These are phyloP conservation scores for Nemania abortiva DNA, from an alignment of 2,329 filamentous ascomycete genomes.

Conservation along the genomic window DNA sequence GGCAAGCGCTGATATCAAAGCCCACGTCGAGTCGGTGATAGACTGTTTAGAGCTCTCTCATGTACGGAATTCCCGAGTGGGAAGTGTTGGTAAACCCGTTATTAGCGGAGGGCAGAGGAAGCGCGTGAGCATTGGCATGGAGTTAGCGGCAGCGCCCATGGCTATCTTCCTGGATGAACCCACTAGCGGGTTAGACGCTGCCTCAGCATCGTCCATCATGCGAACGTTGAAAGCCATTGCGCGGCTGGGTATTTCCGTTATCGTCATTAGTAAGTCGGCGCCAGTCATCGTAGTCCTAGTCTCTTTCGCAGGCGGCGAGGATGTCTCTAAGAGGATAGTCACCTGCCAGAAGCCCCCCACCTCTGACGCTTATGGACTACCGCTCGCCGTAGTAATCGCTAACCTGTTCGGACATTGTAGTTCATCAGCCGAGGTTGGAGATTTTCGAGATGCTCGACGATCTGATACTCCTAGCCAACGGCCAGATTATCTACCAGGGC, in stretches of 20 bases:
- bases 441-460: conserved; percentile 70
- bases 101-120: conserved; percentile 70
- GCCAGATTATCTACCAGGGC: conserved; percentile 67
- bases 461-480: conserved; percentile 66
- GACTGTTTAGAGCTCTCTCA: conserved; percentile 66
- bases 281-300: background rate
- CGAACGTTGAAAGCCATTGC: conserved; percentile 65
- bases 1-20: conserved; percentile 61
- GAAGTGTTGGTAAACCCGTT: conserved; percentile 62
- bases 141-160: conserved; percentile 68
- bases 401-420: conserved; percentile 8
- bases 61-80: conserved; percentile 64
- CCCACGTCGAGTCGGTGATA: conserved; percentile 68
- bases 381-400: background rate
- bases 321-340: background rate
- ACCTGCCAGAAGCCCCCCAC: background rate
- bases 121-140: conserved; percentile 70
- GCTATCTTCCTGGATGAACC: conserved; percentile 67
- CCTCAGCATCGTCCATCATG: conserved; percentile 68
- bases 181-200: conserved; percentile 66
- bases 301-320: background rate
- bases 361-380: background rate
- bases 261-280: conserved; percentile 59
- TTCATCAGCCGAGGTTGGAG: conserved; percentile 70
- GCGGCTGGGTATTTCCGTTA: conserved; percentile 66